Evolutionary conservation across 2,329 filamentous ascomycete species (phyloP), one percentile per base, ranked within the genome.

Genomic region (Cladosporium sp.): DNA sequence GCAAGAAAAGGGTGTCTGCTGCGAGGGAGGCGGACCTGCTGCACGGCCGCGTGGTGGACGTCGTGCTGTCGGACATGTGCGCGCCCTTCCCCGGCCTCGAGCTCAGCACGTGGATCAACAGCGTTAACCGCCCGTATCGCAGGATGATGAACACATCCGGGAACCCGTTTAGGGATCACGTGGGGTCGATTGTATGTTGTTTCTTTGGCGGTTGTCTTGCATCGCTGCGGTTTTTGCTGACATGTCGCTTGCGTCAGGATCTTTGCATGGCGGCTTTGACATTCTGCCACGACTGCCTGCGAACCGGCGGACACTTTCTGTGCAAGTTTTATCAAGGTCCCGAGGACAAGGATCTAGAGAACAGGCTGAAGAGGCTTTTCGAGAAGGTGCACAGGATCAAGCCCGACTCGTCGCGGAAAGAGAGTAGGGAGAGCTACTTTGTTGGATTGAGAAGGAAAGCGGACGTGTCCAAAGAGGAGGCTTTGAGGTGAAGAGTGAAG

Each of bases 71-170:
- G 83, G 93, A 98, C 81, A 98, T 98, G 93, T 98, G 85, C 82
- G 92, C 80, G 79, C 91, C 93, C 86, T 96, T 90, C 90, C 78
- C 83, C 66, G 86, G 85, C 66, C 44, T 53, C 38, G 45, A 43
- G 40, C 31, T 43, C 40, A 49, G 38, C 38, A 90, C 87, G 76
- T 85, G 82, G 76, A 85, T 87, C 76, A 89, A 83, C 76, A 95
- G 85, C 77, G 80, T 96, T 82, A 95, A 85, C 92, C 87, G 93
- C 82, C 89, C 90, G 59, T 93, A 95, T 83, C 71, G 74, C 80
- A 98, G 93, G 93, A 86, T 98, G 86, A 95, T 96, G 90, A 98
- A 98, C 73, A 96, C 92, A 63, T 95, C 87, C 73, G 93, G 93
- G 53, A 86, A 89, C 64, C 72, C 73, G 16, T 93, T 95, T 67